Base-by-base conservation (phyloP, 1,139 yeast genomes). In the Kurtzmaniella quercitrusa region DNA sequence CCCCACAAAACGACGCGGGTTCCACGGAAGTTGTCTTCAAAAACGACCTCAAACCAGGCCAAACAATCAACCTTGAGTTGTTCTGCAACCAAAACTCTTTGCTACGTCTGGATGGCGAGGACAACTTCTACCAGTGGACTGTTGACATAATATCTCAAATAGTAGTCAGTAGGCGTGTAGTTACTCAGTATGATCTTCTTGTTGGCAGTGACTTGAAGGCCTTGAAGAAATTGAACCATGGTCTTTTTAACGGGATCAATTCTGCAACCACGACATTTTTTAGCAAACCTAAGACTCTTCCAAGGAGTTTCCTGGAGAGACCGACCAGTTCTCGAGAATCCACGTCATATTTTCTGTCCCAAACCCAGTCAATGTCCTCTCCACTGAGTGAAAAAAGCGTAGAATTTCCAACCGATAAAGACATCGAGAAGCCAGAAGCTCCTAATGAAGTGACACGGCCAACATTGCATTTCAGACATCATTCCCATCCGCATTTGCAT, bases 71-170 rank as follows among this genome's bases (percentile, higher is more conserved):
- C 47, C 79, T 76, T 2, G 59, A 61, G 41, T 57, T 81, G 18
- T 44, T 58, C n/a, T 51, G 84, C 59, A 64, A 70, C 52, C 73
- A 79, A 23, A 81, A 77, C 68, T 50, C 75, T 59, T 47, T 46
- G 12, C 48, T 53, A 19, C 49, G 46, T 51, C 50, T 24, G 46
- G 38, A 53, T 51, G 62, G 44, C 53, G 41, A 67, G 48, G 59
- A 66, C 44, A 55, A 61, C 6, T 63, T 66, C 39, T 83, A 82
- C 54, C 75, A 77, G 14, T 93, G 97, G 98, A 67, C 77, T 2
- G 77, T 93, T 3, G 97, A 93, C 57, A 78, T 93, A 4, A 72
- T 85, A 5, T 84, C 95, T 33, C 98, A 93, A 56, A 82, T 87
- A 47, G 68, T 93, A 18, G 88, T 93, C 58, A 82, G 87, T 11